These are phyloP conservation scores for Hortiboletus flavorubellus DNA, from an alignment of 768 basidiomycete genomes.

Conservation along the genomic window DNA sequence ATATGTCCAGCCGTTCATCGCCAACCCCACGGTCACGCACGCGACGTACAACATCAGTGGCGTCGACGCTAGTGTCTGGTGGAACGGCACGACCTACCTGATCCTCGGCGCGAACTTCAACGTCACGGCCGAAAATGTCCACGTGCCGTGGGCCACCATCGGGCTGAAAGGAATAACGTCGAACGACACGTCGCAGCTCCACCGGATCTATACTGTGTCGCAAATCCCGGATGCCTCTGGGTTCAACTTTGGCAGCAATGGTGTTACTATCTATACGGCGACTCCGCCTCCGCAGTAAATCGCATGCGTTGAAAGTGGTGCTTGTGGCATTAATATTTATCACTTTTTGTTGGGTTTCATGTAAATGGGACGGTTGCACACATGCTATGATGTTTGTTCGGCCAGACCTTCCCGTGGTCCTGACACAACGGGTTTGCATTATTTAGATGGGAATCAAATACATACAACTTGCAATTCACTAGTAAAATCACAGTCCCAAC, in stretches of 20 bases:
- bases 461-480: no score
- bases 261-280: constrained; percentile 22
- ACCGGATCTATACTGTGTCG: constrained; percentile 7
- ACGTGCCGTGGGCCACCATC: constrained; percentile 17
- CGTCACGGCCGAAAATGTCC: not conserved
- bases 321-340: no score
- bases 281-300: not conserved
- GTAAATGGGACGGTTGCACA: no score
- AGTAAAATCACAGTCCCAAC: no score
- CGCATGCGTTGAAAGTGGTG: no score
- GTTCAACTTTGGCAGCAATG: constrained; percentile 10
- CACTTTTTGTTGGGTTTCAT: no score
- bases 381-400: no score
- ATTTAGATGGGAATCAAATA: no score
- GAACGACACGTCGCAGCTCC: constrained; percentile 19
- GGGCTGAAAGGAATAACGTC: constrained; percentile 14
- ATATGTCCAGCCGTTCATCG: constrained; percentile 23
- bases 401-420: no score
- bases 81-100: constrained; percentile 1
- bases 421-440: no score
- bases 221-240: constrained; percentile 21
- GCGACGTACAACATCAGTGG: constrained; percentile 11
- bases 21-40: constrained; percentile 4
- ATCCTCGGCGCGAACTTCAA: constrained; percentile 19
- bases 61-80: constrained; percentile 25